A percentile compares a stretch with the other conserved stretches of the same genome.
Conservation (phyloP, 2,329 filamentous ascomycete genomes). For the Fusarium chaquense region DNA sequence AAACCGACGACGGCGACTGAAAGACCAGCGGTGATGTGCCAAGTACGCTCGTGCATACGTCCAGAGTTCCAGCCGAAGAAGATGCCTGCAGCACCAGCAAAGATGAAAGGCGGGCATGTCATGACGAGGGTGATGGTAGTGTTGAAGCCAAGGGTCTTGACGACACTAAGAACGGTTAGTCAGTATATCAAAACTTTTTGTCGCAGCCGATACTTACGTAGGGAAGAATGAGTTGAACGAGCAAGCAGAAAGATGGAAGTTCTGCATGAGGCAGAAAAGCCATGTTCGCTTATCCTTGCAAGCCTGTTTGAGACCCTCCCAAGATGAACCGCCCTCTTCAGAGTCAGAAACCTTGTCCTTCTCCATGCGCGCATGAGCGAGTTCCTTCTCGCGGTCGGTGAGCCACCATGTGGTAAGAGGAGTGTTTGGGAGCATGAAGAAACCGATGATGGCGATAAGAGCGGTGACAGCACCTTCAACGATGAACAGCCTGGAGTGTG, state of each 20-base stretch:
- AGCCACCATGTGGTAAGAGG: constrained; percentile 60
- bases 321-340: constrained; percentile 54
- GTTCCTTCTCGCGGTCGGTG: constrained; percentile 60
- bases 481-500: constrained; percentile 44
- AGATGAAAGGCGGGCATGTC: constrained; percentile 65
- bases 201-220: constrained; percentile 41
- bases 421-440: constrained; percentile 53
- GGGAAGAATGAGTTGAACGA: constrained; percentile 61
- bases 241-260: constrained; percentile 65
- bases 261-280: constrained; percentile 67
- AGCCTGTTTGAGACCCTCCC: constrained; percentile 63
- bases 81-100: constrained; percentile 61
- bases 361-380: constrained; percentile 62
- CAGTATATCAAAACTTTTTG: background rate
- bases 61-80: constrained; percentile 63
- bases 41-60: constrained; percentile 61
- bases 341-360: constrained; percentile 64
- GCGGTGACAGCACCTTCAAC: constrained; percentile 68
- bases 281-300: constrained; percentile 63
- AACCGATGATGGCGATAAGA: constrained; percentile 48
- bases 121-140: constrained; percentile 64
- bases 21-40: constrained; percentile 62
- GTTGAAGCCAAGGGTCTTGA: constrained; percentile 62
- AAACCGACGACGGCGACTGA: constrained; percentile 58
- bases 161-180: constrained; percentile 50